Evolutionary conservation across 2,329 filamentous ascomycete species (phyloP), one percentile per base, ranked within the genome.

Genomic region (Trichoderma guizhouense): DNA sequence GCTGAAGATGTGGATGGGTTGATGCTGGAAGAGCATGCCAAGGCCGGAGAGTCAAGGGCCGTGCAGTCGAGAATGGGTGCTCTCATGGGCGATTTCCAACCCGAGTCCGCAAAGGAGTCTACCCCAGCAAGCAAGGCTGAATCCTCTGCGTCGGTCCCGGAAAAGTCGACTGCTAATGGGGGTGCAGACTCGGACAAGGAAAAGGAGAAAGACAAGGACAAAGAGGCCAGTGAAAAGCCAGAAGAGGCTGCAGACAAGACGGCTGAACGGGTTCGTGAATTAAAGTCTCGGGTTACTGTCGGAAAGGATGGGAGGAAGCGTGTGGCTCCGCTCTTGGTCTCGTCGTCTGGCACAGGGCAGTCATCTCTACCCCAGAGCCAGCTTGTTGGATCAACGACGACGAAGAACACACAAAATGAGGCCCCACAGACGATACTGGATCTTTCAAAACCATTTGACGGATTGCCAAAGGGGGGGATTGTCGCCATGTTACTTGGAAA

Each of bases 261-360:
- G 5, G 86, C 84, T 1, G 84, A 88, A 72, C 82, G 87, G 72
- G 85, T 89, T 77, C 86, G 84, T 74, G 85, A 85, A 76, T 82
- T 98, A 74, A 98, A 98, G 82, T 93, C 95, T 74, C 89, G 96
- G 67, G 95, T 98, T 4, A 98, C 95, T 0, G 91, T 98, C 73
- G 97, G 94, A 0, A 98, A 98, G 80, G 95, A 99, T 75, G 96
- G 96, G 34, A 98, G 96, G 83, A 99, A 99, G 83, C 89, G 96
- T 69, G 95, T 99, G 70, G 93, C 94, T 5, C 96, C 96, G 2
- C 86, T 99, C 74, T 86, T 99, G 14, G 93, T 99, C 7, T 97
- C 95, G 0, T 94, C 94, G 0, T 95, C 95, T 9, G 94, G 93
- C 3, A 93, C 92, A 1, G 93, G 93, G 12, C 91, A 95, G 78